These are phyloP conservation scores for Macrophomina pseudophaseolina DNA, from an alignment of 2,329 filamentous ascomycete species.

Conservation along the genomic window DNA sequence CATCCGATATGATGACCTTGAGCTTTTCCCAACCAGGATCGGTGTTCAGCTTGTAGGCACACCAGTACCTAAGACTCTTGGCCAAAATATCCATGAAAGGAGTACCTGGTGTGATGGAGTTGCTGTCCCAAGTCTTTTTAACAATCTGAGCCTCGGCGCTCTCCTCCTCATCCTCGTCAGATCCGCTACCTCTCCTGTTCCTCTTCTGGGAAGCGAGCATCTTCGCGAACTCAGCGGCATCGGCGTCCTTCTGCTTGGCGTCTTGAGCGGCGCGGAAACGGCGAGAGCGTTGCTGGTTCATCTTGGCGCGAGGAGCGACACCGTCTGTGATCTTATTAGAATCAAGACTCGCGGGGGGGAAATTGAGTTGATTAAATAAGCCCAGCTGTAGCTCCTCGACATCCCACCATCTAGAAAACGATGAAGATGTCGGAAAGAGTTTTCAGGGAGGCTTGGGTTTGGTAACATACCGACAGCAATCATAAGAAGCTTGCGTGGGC, in stretches of 20 bases:
- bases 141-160: slow-evolving; percentile 65
- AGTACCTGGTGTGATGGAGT: slow-evolving; percentile 90
- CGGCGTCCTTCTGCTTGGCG: slow-evolving; percentile 89
- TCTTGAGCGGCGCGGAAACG: slow-evolving; percentile 95
- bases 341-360: background rate
- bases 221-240: slow-evolving; percentile 86
- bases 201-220: slow-evolving; percentile 69
- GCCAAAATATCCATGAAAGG: slow-evolving; percentile 99
- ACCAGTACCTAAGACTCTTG: slow-evolving; percentile 90
- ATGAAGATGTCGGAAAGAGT: slow-evolving; percentile 34
- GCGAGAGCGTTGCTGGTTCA: slow-evolving; percentile 98
- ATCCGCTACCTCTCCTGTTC: slow-evolving; percentile 45
- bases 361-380: slow-evolving; percentile 5
- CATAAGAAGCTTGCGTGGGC: slow-evolving; percentile 93
- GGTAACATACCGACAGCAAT: slow-evolving; percentile 82
- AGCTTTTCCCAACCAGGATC: slow-evolving; percentile 90
- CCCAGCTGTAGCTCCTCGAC: slow-evolving; percentile 38
- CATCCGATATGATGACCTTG: slow-evolving; percentile 98
- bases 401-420: slow-evolving; percentile 35
- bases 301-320: slow-evolving; percentile 96
- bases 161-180: slow-evolving; percentile 60
- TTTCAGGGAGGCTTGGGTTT: slow-evolving; percentile 30
- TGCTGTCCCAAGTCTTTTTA: slow-evolving; percentile 92
- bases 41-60: slow-evolving; percentile 95
- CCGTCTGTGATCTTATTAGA: slow-evolving; percentile 66